phyloP scores from a whole-genome alignment of 768 basidiomycete species.

The Lactarius tabidus region DNA sequence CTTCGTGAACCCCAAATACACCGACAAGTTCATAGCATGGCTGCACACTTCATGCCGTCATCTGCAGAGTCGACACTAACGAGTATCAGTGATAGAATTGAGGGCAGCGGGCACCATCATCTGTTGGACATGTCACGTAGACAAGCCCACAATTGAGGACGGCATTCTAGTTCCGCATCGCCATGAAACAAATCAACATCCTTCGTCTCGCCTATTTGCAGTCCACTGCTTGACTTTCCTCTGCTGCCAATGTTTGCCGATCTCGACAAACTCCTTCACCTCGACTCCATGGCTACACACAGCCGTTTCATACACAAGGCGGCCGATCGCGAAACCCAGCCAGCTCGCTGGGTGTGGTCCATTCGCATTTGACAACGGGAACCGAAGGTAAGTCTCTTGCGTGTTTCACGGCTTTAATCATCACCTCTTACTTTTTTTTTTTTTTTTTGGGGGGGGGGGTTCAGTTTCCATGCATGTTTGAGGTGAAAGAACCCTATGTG shows the following conservation, averaged over 20 bases:
- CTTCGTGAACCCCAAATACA: conserved; percentile 26
- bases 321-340: conserved; percentile 15
- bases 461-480: too few species aligned
- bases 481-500: too few species aligned
- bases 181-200: conserved; percentile 24
- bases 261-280: too few species aligned
- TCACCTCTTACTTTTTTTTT: too few species aligned
- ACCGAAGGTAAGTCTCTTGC: too few species aligned
- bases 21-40: conserved; percentile 25
- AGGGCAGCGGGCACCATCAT: conserved; percentile 26
- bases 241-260: conserved; percentile 24
- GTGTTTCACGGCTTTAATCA: too few species aligned
- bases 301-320: conserved; percentile 31
- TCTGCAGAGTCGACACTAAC: conserved; percentile 23
- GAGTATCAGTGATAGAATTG: conserved; percentile 15
- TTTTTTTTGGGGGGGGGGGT: too few species aligned
- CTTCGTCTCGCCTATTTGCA: conserved; percentile 19
- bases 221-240: conserved; percentile 29
- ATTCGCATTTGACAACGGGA: too few species aligned
- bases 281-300: too few species aligned
- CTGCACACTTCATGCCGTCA: conserved; percentile 23
- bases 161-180: conserved; percentile 28
- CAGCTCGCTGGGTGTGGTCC: too few species aligned
- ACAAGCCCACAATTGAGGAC: conserved; percentile 18
- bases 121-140: conserved; percentile 25